phyloP scores from a whole-genome alignment of 2,329 filamentous ascomycete species.

The Aspergillus ochraceoroseus region DNA sequence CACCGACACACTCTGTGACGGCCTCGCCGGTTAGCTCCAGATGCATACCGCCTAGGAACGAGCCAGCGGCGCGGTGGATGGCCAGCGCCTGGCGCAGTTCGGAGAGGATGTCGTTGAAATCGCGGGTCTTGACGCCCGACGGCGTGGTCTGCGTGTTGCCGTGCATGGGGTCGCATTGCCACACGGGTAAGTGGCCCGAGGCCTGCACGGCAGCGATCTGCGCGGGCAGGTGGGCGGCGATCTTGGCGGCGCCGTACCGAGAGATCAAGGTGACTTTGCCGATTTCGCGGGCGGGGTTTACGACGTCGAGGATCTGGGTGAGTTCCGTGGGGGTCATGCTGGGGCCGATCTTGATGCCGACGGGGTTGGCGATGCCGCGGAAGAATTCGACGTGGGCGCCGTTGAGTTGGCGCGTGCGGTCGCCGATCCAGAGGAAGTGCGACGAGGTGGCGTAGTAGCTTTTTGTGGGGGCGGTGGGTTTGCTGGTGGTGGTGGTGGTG shows the following conservation, averaged over 20 bases:
- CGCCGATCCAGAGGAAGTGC: conserved; percentile 97
- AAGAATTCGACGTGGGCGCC: conserved; percentile 97
- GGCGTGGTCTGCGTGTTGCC: conserved; percentile 67
- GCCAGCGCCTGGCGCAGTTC: conserved; percentile 78
- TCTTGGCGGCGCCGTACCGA: conserved; percentile 77
- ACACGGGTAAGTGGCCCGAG: conserved; percentile 73
- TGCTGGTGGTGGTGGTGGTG: conserved; percentile 58
- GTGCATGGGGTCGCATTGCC: conserved; percentile 99
- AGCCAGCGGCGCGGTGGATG: conserved; percentile 77
- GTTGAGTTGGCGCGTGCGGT: conserved; percentile 88
- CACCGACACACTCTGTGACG: conserved; percentile 92
- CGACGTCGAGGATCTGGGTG: conserved; percentile 69
- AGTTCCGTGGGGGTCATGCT: conserved; percentile 73
- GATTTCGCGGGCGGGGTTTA: conserved; percentile 75
- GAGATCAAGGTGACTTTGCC: conserved; percentile 97
- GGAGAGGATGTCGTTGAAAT: conserved; percentile 82
- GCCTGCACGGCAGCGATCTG: conserved; percentile 87
- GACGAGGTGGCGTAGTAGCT: conserved; percentile 91
- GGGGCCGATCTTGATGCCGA: conserved; percentile 93
- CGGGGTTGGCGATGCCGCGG: conserved; percentile 89
- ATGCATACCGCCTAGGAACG: conserved; percentile 89
- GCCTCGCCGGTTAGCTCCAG: conserved; percentile 92
- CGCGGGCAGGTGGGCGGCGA: conserved; percentile 67
- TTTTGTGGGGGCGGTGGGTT: conserved; percentile 48
- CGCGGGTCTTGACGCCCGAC: conserved; percentile 81